A percentile compares a stretch with the other conserved stretches of the same genome.
Conservation (phyloP, 2,329 filamentous ascomycete genomes). For the Albophoma yamanashiensis region DNA sequence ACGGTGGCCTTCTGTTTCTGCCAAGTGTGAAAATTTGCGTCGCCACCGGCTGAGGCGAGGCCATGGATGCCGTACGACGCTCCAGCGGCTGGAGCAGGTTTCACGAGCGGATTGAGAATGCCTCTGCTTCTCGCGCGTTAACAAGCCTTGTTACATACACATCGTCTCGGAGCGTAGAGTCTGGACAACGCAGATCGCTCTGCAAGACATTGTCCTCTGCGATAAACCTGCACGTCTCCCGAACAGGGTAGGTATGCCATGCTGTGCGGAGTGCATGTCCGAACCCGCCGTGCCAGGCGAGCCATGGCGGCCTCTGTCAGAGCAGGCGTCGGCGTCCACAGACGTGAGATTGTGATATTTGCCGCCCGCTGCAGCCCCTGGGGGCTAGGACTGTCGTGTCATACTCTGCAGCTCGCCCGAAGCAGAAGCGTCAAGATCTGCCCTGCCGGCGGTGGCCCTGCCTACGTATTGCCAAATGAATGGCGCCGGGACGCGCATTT, state of each 20-base stretch:
- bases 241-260: not conserved
- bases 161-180: not conserved
- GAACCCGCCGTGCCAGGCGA: not conserved
- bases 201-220: not conserved
- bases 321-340: not conserved
- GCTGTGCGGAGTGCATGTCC: not conserved
- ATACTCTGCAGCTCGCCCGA: not conserved
- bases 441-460: not conserved
- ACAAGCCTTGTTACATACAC: not conserved
- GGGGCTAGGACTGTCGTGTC: not conserved
- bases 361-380: not conserved
- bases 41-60: not conserved
- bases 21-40: not conserved
- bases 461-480: not conserved
- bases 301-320: not conserved
- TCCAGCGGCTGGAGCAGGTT: not conserved
- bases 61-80: not conserved
- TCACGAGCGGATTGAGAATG: not conserved
- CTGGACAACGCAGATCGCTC: not conserved
- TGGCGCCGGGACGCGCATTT: not conserved
- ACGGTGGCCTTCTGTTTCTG: not conserved
- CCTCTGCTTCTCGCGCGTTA: not conserved
- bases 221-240: not conserved
- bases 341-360: not conserved
- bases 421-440: not conserved